A percentile compares a stretch with the other conserved stretches of the same genome.
phyloP scores from a whole-genome alignment of 2,329 filamentous ascomycete genomes.

The Periconia digitata region DNA sequence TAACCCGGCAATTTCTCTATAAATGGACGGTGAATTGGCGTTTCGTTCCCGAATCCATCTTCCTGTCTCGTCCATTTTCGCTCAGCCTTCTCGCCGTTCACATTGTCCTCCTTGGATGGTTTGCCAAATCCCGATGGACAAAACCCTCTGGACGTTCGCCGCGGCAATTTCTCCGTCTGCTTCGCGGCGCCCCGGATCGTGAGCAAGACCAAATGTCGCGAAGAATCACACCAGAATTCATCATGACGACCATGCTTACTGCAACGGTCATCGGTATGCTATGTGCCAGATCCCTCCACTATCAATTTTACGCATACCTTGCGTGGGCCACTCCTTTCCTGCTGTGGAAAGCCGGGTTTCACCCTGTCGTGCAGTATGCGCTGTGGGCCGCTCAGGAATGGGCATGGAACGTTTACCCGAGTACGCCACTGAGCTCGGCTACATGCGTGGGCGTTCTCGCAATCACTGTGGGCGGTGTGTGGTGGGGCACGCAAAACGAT shows the following conservation, averaged over 20 bases:
- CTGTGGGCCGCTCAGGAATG: slow-evolving; percentile 82
- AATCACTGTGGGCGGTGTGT: slow-evolving; percentile 64
- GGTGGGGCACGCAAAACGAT: slow-evolving; percentile 56
- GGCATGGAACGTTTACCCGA: slow-evolving; percentile 95
- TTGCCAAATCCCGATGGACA: slow-evolving; percentile 71
- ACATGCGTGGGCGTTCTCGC: slow-evolving; percentile 72
- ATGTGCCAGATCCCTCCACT: slow-evolving; percentile 86
- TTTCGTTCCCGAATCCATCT: slow-evolving; percentile 81
- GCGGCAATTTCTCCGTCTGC: slow-evolving; percentile 55
- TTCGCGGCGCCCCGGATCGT: slow-evolving; percentile 43
- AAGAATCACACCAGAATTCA: slow-evolving; percentile 68
- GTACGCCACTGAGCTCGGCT: slow-evolving; percentile 64
- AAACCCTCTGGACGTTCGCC: slow-evolving; percentile 65
- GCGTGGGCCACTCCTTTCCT: slow-evolving; percentile 87
- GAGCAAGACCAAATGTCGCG: slow-evolving; percentile 60
- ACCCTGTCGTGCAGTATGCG: slow-evolving; percentile 66
- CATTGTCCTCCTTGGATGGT: slow-evolving; percentile 64
- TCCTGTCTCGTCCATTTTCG: slow-evolving; percentile 73
- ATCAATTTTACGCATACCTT: slow-evolving; percentile 92
- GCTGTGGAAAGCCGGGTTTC: slow-evolving; percentile 74
- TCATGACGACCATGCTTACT: slow-evolving; percentile 74
- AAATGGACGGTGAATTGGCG: slow-evolving; percentile 99
- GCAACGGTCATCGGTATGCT: slow-evolving; percentile 79
- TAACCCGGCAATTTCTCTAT: slow-evolving; percentile 88
- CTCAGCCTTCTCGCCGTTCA: slow-evolving; percentile 67